These are phyloP conservation scores for Pelargonium australe DNA, from an alignment of 441 rosid species.

Conservation along the genomic window DNA sequence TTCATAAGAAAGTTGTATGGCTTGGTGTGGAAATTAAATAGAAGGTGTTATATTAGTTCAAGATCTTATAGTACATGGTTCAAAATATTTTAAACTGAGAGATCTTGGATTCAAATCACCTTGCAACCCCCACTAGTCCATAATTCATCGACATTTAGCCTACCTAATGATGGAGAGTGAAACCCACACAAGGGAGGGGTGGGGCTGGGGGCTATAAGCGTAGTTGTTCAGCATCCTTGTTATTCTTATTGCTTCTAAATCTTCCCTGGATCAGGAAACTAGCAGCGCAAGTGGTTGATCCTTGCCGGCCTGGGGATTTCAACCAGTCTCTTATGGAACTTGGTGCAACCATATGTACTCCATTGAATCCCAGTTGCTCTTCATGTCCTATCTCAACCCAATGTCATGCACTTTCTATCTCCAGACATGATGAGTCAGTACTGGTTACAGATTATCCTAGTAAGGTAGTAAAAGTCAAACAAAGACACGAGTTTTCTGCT, in stretches of 20 bases:
- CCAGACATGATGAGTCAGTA: slow-evolving; percentile 37
- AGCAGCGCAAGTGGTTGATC: slow-evolving; percentile 83
- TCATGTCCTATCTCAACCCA: slow-evolving; percentile 70
- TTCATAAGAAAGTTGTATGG: too few relatives aligned
- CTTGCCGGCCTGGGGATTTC: slow-evolving; percentile 74
- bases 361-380: slow-evolving; percentile 59
- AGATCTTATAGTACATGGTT: too few relatives aligned
- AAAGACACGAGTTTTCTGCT: slow-evolving; percentile 56
- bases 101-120: too few relatives aligned
- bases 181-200: too few relatives aligned
- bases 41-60: too few relatives aligned
- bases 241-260: slow-evolving; percentile 14
- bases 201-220: too few relatives aligned
- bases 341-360: slow-evolving; percentile 79
- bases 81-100: too few relatives aligned
- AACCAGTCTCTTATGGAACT: slow-evolving; percentile 95
- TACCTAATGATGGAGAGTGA: too few relatives aligned
- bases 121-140: too few relatives aligned
- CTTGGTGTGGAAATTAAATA: too few relatives aligned
- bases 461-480: slow-evolving; percentile 62
- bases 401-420: slow-evolving; percentile 55
- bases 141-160: too few relatives aligned
- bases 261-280: slow-evolving; percentile 49
- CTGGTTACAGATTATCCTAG: slow-evolving; percentile 67
- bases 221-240: background rate